phyloP scores from a whole-genome alignment of 2,329 filamentous ascomycete species.

The Colletotrichum liriopes region DNA sequence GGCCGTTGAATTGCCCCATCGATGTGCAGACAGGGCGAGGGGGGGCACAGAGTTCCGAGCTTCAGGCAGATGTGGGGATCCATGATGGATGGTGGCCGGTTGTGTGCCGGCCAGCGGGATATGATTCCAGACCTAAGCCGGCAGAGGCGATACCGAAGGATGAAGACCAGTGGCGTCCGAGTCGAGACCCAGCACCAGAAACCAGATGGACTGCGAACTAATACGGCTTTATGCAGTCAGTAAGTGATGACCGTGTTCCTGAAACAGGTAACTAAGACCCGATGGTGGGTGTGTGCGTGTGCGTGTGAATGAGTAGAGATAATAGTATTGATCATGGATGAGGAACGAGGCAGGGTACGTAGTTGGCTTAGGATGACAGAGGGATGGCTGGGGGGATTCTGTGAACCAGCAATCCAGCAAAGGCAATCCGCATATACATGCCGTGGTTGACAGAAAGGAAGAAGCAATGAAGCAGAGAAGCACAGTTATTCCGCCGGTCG shows the following conservation, averaged over 20 bases:
- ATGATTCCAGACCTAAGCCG: conserved; percentile 38
- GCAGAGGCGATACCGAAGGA: conserved; percentile 35
- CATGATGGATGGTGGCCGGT: conserved; percentile 37
- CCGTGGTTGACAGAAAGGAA: conserved; percentile 22
- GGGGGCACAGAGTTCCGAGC: conserved; percentile 25
- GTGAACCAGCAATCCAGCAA: conserved; percentile 11
- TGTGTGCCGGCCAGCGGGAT: conserved; percentile 38
- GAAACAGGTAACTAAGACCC: background rate
- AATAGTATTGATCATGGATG: conserved; percentile 18
- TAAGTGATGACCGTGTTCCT: background rate
- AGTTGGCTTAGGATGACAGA: background rate
- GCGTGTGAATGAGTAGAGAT: background rate
- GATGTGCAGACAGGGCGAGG: conserved; percentile 32
- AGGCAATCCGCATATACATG: background rate
- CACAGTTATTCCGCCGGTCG: background rate
- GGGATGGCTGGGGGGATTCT: background rate
- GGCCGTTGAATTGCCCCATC: conserved; percentile 30
- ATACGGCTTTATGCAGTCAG: conserved; percentile 12
- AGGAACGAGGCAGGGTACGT: conserved; percentile 1
- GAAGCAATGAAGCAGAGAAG: conserved; percentile 21
- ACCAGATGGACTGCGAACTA: background rate
- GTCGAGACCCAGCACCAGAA: conserved; percentile 12
- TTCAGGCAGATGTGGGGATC: conserved; percentile 21
- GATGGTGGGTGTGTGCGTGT: background rate
- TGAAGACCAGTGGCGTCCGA: conserved; percentile 32